phyloP scores from a whole-genome alignment of 805 yeast species.

The Candida sithepensis region DNA sequence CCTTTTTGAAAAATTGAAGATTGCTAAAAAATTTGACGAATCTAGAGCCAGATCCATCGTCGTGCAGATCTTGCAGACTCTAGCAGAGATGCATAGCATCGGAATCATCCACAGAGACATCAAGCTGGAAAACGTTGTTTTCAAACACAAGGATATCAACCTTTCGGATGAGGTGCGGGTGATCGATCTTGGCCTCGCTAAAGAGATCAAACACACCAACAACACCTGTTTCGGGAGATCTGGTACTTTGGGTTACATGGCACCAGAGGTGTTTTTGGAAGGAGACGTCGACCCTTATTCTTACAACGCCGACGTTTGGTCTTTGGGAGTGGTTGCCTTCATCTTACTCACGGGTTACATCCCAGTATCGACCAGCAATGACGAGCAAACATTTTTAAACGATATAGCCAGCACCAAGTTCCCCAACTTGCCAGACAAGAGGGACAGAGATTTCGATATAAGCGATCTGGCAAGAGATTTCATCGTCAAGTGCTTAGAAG shows the following conservation, averaged over 20 bases:
- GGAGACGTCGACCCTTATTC: constrained; percentile 11
- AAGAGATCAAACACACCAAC: constrained; percentile 37
- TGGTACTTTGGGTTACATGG: constrained; percentile 89
- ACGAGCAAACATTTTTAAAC: constrained; percentile 57
- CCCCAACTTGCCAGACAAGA: constrained; percentile 44
- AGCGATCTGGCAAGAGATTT: constrained; percentile 70
- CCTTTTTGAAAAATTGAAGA: constrained; percentile 72
- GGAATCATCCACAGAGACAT: constrained; percentile 85
- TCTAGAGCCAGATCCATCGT: constrained; percentile 67
- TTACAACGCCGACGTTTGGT: constrained; percentile 85
- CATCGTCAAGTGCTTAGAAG: constrained; percentile 57
- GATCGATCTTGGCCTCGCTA: constrained; percentile 91
- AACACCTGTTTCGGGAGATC: neutral
- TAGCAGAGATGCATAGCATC: constrained; percentile 62
- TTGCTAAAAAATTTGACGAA: constrained; percentile 75
- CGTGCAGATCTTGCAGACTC: constrained; percentile 64
- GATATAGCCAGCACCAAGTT: constrained; percentile 60
- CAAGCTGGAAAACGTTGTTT: constrained; percentile 82
- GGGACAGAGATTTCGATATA: constrained; percentile 69
- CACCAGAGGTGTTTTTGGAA: constrained; percentile 77
- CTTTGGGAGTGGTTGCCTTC: constrained; percentile 81
- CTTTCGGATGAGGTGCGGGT: constrained; percentile 56
- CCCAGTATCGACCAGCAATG: constrained; percentile 76
- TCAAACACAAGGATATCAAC: constrained; percentile 41
- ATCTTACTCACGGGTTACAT: constrained; percentile 81